These are phyloP conservation scores for Ceriops decandra DNA, from an alignment of 345 rosid species.

Conservation along the genomic window DNA sequence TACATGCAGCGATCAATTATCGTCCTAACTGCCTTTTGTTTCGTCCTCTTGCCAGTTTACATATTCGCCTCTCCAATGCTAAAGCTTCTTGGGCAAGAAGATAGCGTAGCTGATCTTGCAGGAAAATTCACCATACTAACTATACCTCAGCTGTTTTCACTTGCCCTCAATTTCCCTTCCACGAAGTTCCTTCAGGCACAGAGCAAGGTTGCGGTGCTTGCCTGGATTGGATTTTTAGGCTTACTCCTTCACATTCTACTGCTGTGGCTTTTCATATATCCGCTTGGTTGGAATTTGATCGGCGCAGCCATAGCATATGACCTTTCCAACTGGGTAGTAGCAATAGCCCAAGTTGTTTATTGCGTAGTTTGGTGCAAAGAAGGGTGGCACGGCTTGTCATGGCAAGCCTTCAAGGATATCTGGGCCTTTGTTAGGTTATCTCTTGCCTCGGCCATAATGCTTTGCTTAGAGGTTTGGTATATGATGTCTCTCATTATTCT, in stretches of 20 bases:
- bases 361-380: slow-evolving; percentile 57
- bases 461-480: slow-evolving; percentile 81
- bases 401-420: slow-evolving; percentile 57
- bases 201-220: slow-evolving; percentile 52
- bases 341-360: slow-evolving; percentile 47
- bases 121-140: slow-evolving; percentile 49
- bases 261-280: slow-evolving; percentile 47
- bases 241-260: slow-evolving; percentile 37
- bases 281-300: slow-evolving; percentile 40
- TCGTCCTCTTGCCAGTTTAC: slow-evolving; percentile 54
- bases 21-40: slow-evolving; percentile 40
- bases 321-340: slow-evolving; percentile 43
- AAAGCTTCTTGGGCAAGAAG: slow-evolving; percentile 54
- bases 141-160: slow-evolving; percentile 64
- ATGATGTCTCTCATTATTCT: slow-evolving; percentile 76
- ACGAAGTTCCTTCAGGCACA: slow-evolving; percentile 82
- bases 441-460: slow-evolving; percentile 76
- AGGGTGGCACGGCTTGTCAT: slow-evolving; percentile 62
- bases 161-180: slow-evolving; percentile 57
- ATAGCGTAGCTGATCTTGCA: slow-evolving; percentile 47
- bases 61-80: slow-evolving; percentile 61
- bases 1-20: slow-evolving; percentile 86
- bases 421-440: slow-evolving; percentile 79
- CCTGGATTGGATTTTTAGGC: slow-evolving; percentile 53
- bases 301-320: slow-evolving; percentile 75